Percentiles rank a stretch among this genome's conserved stretches.
Evolutionary conservation across 2,329 filamentous ascomycete genomes (phyloP).

Genomic region (Pseudovirgaria hyperparasitica): DNA sequence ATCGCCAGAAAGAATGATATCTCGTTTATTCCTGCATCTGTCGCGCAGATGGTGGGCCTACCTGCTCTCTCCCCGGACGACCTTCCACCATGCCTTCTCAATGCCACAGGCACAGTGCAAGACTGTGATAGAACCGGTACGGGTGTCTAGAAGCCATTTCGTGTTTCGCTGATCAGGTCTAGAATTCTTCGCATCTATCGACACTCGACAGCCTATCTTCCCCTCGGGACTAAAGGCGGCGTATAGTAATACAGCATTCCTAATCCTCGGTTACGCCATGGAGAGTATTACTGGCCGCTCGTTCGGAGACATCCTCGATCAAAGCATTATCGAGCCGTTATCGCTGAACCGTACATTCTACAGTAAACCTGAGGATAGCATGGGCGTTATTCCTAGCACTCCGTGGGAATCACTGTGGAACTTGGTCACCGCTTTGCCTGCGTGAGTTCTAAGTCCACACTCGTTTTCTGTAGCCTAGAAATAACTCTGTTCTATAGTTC

Average conservation of each 20-base stretch:
- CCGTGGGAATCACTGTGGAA: background rate
- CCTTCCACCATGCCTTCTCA: conserved; percentile 11
- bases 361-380: conserved; percentile 8
- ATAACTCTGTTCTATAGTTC: too few relatives aligned
- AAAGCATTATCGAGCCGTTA: conserved; percentile 29
- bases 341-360: conserved; percentile 30
- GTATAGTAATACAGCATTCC: conserved; percentile 38
- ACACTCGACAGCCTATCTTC: conserved; percentile 23
- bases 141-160: too few relatives aligned
- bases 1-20: conserved; percentile 5
- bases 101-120: too few relatives aligned
- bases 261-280: conserved; percentile 33
- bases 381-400: conserved; percentile 6
- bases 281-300: conserved; percentile 31
- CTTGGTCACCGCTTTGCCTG: conserved; percentile 2
- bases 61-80: conserved; percentile 8
- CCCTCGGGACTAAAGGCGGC: conserved; percentile 31
- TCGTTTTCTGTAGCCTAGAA: too few relatives aligned
- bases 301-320: conserved; percentile 27
- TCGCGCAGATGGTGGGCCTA: conserved; percentile 7
- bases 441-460: too few relatives aligned
- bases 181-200: conserved; percentile 6
- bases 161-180: conserved; percentile 1
- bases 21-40: conserved; percentile 7
- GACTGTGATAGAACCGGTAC: too few relatives aligned